These are phyloP conservation scores for Forsythia viridissima DNA, from an alignment of 257 asterid genomes.

Conservation along the genomic window DNA sequence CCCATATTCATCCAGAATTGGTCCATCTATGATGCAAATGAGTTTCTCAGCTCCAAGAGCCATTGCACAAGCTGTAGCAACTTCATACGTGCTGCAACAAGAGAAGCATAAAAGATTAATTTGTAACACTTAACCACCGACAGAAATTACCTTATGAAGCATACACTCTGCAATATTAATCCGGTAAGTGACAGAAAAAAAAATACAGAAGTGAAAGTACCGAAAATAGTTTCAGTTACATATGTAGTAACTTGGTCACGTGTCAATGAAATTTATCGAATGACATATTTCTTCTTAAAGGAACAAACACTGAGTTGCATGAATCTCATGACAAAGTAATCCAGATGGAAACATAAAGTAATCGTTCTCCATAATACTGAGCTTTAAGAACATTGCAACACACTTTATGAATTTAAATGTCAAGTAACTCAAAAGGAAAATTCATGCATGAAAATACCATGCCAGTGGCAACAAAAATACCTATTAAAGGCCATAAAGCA, in stretches of 20 bases:
- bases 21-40: slow-evolving; percentile 87
- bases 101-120: slow-evolving; percentile 19
- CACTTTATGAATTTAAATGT: background rate
- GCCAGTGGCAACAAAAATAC: slow-evolving; percentile 56
- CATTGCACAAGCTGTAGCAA: slow-evolving; percentile 93
- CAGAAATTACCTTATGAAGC: background rate
- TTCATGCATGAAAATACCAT: slow-evolving; percentile 26
- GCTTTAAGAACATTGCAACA: background rate
- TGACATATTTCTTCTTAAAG: background rate
- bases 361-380: background rate
- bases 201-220: background rate
- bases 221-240: background rate
- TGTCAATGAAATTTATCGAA: background rate
- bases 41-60: slow-evolving; percentile 93
- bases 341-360: background rate
- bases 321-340: background rate
- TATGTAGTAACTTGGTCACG: background rate
- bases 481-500: slow-evolving; percentile 58
- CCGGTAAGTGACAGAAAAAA: background rate
- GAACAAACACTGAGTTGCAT: background rate
- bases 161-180: background rate
- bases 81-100: slow-evolving; percentile 88
- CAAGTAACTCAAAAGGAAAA: background rate
- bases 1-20: slow-evolving; percentile 74
- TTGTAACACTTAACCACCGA: background rate